A percentile compares a stretch with the other conserved stretches of the same genome.
These are phyloP conservation scores for Volvox africanus DNA, from an alignment of 139 green algal genomes.

Conservation along the genomic window DNA sequence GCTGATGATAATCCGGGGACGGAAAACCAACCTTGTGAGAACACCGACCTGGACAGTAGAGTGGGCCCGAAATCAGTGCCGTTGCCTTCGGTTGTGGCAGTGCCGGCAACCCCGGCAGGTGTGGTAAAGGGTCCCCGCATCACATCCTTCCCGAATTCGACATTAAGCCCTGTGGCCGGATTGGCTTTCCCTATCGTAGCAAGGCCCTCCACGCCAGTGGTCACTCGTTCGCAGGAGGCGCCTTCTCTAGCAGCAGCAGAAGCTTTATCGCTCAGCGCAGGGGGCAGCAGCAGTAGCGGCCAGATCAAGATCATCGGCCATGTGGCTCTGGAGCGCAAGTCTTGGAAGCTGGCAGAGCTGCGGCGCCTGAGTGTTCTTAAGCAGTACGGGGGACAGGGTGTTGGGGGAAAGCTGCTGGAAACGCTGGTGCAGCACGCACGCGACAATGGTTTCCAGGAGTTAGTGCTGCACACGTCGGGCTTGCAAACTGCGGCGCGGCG, in stretches of 20 bases:
- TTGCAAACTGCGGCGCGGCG: constrained; percentile 9
- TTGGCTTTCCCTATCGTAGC: background rate
- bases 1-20: too few species aligned
- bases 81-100: background rate
- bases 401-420: background rate
- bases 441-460: constrained; percentile 30
- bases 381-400: background rate
- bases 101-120: background rate
- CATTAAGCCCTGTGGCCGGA: too few species aligned
- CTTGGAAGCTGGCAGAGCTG: constrained; percentile 41
- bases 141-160: background rate
- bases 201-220: background rate
- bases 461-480: constrained; percentile 29
- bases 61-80: too few species aligned
- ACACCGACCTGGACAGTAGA: too few species aligned
- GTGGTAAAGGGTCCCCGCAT: background rate
- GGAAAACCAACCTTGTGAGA: too few species aligned
- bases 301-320: background rate
- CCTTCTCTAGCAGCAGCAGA: background rate
- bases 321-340: constrained; percentile 37
- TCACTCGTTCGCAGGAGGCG: background rate
- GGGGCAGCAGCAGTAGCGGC: background rate
- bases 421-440: constrained; percentile 15
- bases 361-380: constrained; percentile 23
- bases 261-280: too few species aligned